A percentile compares a stretch with the other conserved stretches of the same genome.
Conservation (phyloP, 2,329 filamentous ascomycete species). For the Penicillium olsonii region DNA sequence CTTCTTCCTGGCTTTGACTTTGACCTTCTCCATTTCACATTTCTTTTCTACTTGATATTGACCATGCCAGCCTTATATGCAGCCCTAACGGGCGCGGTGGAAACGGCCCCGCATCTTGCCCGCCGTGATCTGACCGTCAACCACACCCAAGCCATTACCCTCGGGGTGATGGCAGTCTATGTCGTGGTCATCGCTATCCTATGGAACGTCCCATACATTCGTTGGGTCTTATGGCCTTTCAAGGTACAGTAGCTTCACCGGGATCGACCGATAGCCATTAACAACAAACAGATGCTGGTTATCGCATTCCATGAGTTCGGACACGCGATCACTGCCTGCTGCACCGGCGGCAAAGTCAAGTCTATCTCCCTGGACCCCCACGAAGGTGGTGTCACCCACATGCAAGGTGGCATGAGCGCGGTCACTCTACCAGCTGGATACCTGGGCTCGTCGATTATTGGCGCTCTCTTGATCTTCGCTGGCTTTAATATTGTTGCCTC, state of each 20-base stretch:
- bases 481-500: constrained; percentile 80
- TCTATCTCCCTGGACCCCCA: constrained; percentile 73
- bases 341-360: constrained; percentile 72
- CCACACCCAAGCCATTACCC: constrained; percentile 68
- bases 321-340: constrained; percentile 71
- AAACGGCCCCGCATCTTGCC: constrained; percentile 38
- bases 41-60: background rate
- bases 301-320: constrained; percentile 81
- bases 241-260: constrained; percentile 56
- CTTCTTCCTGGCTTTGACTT: constrained; percentile 27
- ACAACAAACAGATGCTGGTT: constrained; percentile 66
- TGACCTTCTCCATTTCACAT: no score
- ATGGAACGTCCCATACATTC: constrained; percentile 78
- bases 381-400: constrained; percentile 77
- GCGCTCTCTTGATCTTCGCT: constrained; percentile 74
- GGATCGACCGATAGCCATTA: background rate
- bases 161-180: constrained; percentile 71
- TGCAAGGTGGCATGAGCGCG: constrained; percentile 69
- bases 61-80: constrained; percentile 33
- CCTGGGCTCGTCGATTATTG: constrained; percentile 74
- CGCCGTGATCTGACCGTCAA: constrained; percentile 62
- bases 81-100: constrained; percentile 21
- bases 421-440: constrained; percentile 77
- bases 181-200: constrained; percentile 72
- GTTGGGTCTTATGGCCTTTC: constrained; percentile 76